phyloP scores from a whole-genome alignment of 345 rosid species.

The Populus davidiana region DNA sequence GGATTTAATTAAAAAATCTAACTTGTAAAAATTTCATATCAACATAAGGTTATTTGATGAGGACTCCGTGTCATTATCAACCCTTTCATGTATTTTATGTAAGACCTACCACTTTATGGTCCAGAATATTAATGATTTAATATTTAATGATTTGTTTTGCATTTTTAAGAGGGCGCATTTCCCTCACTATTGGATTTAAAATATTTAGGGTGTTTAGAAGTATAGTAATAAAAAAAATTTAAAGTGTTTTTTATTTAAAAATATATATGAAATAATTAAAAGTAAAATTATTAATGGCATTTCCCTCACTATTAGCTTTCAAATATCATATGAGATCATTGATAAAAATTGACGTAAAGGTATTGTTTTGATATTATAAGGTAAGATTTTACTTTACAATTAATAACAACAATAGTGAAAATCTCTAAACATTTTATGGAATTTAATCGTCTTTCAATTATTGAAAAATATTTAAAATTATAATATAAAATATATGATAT shows the following conservation, averaged over 20 bases:
- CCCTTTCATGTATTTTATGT: background rate
- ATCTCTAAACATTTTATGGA: background rate
- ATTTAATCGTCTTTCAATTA: too few species aligned
- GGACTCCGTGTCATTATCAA: background rate
- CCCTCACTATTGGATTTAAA: too few species aligned
- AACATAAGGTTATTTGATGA: background rate
- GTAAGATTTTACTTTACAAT: too few species aligned
- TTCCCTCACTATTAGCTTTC: background rate
- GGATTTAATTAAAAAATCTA: background rate
- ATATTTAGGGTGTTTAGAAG: too few species aligned
- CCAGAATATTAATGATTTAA: background rate
- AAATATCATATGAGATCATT: background rate
- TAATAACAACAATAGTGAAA: background rate
- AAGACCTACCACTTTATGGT: background rate
- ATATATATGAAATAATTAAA: too few species aligned
- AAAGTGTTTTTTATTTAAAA: too few species aligned
- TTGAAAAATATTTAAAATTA: too few species aligned
- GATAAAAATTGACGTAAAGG: background rate
- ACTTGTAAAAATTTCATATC: background rate
- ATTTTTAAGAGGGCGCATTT: background rate
- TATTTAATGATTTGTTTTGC: background rate
- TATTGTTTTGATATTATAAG: too few species aligned
- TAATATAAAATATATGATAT: too few species aligned
- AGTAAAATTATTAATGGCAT: too few species aligned
- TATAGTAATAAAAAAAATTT: too few species aligned